Base-by-base conservation (phyloP, 1,139 yeast genomes). In the Wickerhamomyces sp. region DNA sequence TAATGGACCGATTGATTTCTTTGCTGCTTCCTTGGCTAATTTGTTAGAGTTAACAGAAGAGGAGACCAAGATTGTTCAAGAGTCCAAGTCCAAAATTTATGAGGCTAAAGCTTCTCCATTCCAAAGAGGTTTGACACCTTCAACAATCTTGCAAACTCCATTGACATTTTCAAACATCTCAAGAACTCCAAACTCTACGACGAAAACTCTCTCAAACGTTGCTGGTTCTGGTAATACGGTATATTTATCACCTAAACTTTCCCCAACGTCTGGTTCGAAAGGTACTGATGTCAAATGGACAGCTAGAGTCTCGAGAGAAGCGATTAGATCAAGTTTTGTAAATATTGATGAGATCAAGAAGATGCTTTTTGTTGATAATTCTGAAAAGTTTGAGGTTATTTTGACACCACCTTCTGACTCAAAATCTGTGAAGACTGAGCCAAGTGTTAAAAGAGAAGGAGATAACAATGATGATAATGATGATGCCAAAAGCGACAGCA, bases 91-190 rank as follows among this genome's bases (percentile, higher is more conserved):
- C 26, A 55, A 54, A 36, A 30, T 40, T 10, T 34, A 31, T 29
- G 42, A 39, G 7, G 50, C 45, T 6, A 52, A 47, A 36, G 39
- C 40, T 13, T 49, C 60, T 1, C 57, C 59, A 30, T 44, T 51
- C 34, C 44, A 52, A 7, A 58, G 54, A 45, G 55, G 57, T 3
- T 40, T 58, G 34, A 58, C 62, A 1, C 62, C 62, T 7, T 58
- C 61, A 7, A 49, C 62, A 1, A 52, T 58, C n/a, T 36, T 58
- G 10, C 62, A 58, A 43, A 58, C 62, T 1, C 62, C 62, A 3
- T 40, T 57, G 45, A 55, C 59, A 0, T 57, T 58, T 32, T 50
- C 61, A 4, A 52, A 49, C 39, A 46, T 49, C 13, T 48, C 50
- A 2, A 56, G 51, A 44, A 58, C 61, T 9, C 61, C 62, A 37